Base-by-base conservation (phyloP, 768 basidiomycete genomes). In the Tulasnella sp. region DNA sequence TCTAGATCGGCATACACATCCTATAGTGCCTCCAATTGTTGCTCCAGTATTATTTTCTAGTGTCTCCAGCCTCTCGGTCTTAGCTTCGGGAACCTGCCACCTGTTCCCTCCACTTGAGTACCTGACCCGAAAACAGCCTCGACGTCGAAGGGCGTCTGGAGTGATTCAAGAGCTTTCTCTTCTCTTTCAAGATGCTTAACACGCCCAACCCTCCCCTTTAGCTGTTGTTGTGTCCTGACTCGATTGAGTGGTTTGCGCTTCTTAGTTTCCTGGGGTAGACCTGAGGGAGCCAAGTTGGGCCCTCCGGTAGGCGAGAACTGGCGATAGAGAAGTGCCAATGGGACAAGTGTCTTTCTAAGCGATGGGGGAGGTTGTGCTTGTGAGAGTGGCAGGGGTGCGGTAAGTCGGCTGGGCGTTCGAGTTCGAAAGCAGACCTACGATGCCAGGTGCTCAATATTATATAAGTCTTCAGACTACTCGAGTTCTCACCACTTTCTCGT, bases 91-190 rank as follows among this genome's bases (percentile, higher is more conserved):
- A 75, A 24, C 89, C 40, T 84, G 83, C 6, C 39, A 19, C 75
- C 48, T 10, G 58, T 34, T 36, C n/a, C 62, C 48, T 72, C 48
- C 6, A 27, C 18, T 88, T 88, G 80, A 85, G 71, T 80, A 82
- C 27, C 62, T 8, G 62, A 68, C n/a, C 85, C 84, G 5, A 77
- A 62, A 6, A 31, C 36, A 8, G 86, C 86, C 73, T 90, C 92
- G 0, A 89, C 88, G 21, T 88, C 88, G 83, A 88, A 93, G 82
- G 92, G 92, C 0, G 90, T 89, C 82, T 93, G 85, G n/a, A 94
- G 86, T 0, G 91, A 91, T 80, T 90, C 87, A 78, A 92, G 83
- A 83, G 92, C 92, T n/a, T 88, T 86, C n/a, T 90, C 88, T 82
- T 94, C 92, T 42, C 90, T 84, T 81, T 93, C 91, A 0, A 87